Base-by-base conservation (phyloP, 805 yeast genomes). In the Schizosaccharomyces pombe region DNA sequence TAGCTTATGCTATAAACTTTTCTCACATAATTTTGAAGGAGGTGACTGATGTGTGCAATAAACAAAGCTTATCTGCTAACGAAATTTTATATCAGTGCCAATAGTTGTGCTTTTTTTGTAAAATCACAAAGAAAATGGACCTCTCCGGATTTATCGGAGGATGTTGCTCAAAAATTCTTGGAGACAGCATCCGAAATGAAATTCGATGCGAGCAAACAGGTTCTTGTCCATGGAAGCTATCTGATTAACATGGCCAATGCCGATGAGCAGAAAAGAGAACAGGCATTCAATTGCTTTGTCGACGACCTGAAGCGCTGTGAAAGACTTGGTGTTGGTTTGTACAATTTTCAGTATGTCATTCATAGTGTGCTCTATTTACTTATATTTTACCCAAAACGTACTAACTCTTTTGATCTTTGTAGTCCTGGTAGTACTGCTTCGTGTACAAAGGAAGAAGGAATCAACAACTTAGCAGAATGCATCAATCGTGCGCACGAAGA, bases 191-290 rank as follows among this genome's bases (percentile, higher is more conserved):
- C 72, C 55, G 67, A 75, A 55, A 72, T 72, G 62, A 76, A 79
- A 1, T 87, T 78, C 65, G 75, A 85, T 63, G 80, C 94, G 2
- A 63, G 74, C 55, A 81, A 80, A 28, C 95, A 87, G 62, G 74
- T 85, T 53, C 71, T 91, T 52, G 97, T 98, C 0, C 98, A 91
- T 66, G 97, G 95, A 0, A 85, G 94, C 26, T 91, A 87, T 64
- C 79, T 91, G 61, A 87, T 91, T 63, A 91, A 91, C 64, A 68
- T 91, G 57, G 96, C 94, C 26, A 86, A 85, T 60, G 95, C 96
- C 0, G 95, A 86, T 59, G 65, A 66, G 1, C 91, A 77, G 57
- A 89, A 85, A 64, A 83, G 79, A 56, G 72, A 71, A 32, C 84
- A 83, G 62, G 82, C 95, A 9, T 78, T 75, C 62, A 79, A 72